Base-by-base conservation (phyloP, 164 flowering plant species). In the Chimonanthus praecox region DNA sequence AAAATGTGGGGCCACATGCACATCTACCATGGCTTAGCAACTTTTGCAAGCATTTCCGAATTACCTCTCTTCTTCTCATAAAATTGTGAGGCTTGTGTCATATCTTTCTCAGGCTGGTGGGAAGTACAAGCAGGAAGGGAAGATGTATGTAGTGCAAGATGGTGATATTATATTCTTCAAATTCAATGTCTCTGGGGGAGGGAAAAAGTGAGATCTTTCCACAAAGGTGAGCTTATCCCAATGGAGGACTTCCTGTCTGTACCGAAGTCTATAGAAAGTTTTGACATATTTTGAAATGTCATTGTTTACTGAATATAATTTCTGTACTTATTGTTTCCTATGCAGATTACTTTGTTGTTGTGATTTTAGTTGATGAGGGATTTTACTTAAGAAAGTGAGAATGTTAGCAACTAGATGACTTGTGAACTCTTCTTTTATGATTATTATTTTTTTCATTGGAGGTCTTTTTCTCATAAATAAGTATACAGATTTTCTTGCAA, bases 181-280 rank as follows among this genome's bases (percentile, higher is more conserved):
- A 82, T 96, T 96, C 83, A 96, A 96, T 74, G 98, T 94, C 13
- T 90, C 99, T 3, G 93, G 97, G 7, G 98, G 98, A 5, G 98
- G 97, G 64, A 95, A 95, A 89, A 94, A 95, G 78, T 95, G 85
- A 92, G 47, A 10, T 49, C 61, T 48, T 54, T 47, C 33, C 21
- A 33, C 11, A 66, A 5, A 45, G 68, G 47, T 66, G 44, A 13
- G 68, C 46, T 66, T 45, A 9, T 66, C 10, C 45, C 68, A 18
- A 9, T 3, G 4, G 68, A 45, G 68, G 13, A 8, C 68, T 44
- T 44, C 18, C 8, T 3, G 4, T 2, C 58, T 54, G 33, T 33
- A 33, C 33, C 33, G 33, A 33, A 33, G 33, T 9, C 58, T 54
- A 13, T 54, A 10, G 58, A 8, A 8, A 11, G 15, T 54, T 54